These are phyloP conservation scores for Syzygium aromaticum DNA, from an alignment of 345 rosid genomes.

Conservation along the genomic window DNA sequence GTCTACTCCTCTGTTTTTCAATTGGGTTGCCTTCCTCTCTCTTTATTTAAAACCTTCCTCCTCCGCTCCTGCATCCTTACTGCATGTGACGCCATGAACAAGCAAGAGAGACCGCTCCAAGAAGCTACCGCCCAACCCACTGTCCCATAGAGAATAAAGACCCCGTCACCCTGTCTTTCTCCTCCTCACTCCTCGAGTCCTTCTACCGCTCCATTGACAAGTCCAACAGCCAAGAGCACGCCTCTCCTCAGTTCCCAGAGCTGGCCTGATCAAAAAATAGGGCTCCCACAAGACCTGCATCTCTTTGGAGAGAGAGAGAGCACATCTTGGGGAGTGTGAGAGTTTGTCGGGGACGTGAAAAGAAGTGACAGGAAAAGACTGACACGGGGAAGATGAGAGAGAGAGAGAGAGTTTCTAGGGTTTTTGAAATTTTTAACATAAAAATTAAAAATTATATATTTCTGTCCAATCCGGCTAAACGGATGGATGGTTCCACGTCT, in stretches of 20 bases:
- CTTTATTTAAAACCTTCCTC: background rate
- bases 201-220: constrained; percentile 65
- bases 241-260: constrained; percentile 5
- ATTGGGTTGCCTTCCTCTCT: background rate
- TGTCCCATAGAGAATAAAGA: constrained; percentile 48
- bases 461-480: fast-evolving
- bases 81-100: constrained; percentile 18
- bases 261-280: constrained; percentile 22
- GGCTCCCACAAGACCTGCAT: constrained; percentile 3
- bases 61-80: background rate
- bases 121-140: background rate
- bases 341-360: too few relatives aligned
- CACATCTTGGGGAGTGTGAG: too few relatives aligned
- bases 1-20: background rate
- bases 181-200: constrained; percentile 71
- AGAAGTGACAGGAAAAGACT: too few relatives aligned
- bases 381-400: too few relatives aligned
- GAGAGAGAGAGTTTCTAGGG: too few relatives aligned
- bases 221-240: constrained; percentile 14
- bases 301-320: too few relatives aligned
- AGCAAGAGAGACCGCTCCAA: constrained; percentile 18
- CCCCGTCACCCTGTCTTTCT: constrained; percentile 51
- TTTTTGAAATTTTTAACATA: too few relatives aligned
- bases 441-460: too few relatives aligned
- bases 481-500: too few relatives aligned